A percentile compares a stretch with the other conserved stretches of the same genome.
phyloP scores from a whole-genome alignment of 2,329 filamentous ascomycete genomes.

The Niveomyces coronatus region DNA sequence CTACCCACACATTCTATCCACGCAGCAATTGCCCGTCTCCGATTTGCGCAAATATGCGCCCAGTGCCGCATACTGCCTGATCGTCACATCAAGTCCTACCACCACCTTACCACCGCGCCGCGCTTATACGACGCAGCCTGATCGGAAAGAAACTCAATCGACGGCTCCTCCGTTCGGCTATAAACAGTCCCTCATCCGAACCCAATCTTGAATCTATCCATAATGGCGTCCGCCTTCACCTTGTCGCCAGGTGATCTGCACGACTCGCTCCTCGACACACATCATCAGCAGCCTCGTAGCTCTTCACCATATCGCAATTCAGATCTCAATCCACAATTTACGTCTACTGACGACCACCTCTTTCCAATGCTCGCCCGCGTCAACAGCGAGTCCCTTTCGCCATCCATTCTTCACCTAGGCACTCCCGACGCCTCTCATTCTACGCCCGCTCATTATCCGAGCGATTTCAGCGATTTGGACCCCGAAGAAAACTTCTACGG shows the following conservation, averaged over 20 bases:
- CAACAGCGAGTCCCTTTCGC: conserved; percentile 21
- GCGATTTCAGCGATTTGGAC: conserved; percentile 36
- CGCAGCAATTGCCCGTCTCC: neutral
- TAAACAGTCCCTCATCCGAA: too few relatives aligned
- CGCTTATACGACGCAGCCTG: too few relatives aligned
- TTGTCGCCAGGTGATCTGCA: conserved; percentile 30
- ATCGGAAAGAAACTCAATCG: too few relatives aligned
- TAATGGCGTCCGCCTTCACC: conserved; percentile 36
- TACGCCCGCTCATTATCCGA: conserved; percentile 37
- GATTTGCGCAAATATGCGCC: conserved; percentile 6
- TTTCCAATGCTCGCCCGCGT: conserved; percentile 34
- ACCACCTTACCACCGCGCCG: conserved; percentile 1
- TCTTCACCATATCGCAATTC: conserved; percentile 14
- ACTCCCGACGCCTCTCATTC: conserved; percentile 42
- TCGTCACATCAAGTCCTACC: conserved; percentile 3
- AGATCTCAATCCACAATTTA: conserved; percentile 5
- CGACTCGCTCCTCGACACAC: conserved; percentile 22
- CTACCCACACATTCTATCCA: neutral
- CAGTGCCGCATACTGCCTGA: too few relatives aligned
- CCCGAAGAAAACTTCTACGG: conserved; percentile 38
- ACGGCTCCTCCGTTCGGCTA: too few relatives aligned
- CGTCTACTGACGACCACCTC: conserved; percentile 26
- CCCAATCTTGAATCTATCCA: conserved; percentile 17
- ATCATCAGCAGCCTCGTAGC: conserved; percentile 23
- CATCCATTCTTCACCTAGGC: conserved; percentile 22